phyloP scores from a whole-genome alignment of 371 early-diverging fungal genomes.

The Mucor piriformis region DNA sequence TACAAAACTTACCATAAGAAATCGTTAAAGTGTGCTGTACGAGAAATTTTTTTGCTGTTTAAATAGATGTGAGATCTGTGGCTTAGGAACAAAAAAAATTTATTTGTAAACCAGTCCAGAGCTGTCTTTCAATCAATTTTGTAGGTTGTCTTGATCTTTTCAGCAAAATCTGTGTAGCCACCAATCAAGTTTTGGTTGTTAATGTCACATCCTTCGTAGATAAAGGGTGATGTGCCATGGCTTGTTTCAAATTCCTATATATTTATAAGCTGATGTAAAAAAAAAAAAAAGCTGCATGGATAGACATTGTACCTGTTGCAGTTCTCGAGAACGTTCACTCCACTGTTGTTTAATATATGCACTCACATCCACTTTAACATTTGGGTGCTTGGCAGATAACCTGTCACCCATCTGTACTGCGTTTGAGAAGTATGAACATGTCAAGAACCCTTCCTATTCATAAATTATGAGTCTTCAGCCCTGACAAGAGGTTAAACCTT shows the following conservation, averaged over 20 bases:
- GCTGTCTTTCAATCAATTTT: constrained; percentile 18
- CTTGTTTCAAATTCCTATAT: constrained; percentile 38
- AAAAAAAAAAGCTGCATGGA: neutral
- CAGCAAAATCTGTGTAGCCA: constrained; percentile 55
- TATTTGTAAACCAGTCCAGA: neutral
- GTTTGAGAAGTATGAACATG: constrained; percentile 48
- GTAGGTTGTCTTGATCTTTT: constrained; percentile 33
- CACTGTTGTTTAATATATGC: constrained; percentile 50
- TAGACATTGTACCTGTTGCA: constrained; percentile 47
- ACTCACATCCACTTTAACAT: constrained; percentile 49
- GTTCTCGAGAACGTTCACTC: constrained; percentile 42
- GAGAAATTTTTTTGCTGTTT: neutral
- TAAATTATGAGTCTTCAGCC: neutral
- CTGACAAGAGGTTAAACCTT: neutral
- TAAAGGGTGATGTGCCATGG: constrained; percentile 57
- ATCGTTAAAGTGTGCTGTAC: neutral
- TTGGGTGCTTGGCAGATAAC: constrained; percentile 33
- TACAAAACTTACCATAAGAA: constrained; percentile 9
- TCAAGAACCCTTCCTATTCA: constrained; percentile 52
- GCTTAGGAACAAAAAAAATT: constrained; percentile 15
- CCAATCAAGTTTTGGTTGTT: constrained; percentile 43
- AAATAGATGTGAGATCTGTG: neutral
- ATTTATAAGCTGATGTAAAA: neutral
- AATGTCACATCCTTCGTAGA: constrained; percentile 53
- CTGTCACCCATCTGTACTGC: constrained; percentile 48